Percentiles rank a stretch among this genome's conserved stretches.
Conservation (phyloP, 257 asterid species). For the Solanum pimpinellifolium region DNA sequence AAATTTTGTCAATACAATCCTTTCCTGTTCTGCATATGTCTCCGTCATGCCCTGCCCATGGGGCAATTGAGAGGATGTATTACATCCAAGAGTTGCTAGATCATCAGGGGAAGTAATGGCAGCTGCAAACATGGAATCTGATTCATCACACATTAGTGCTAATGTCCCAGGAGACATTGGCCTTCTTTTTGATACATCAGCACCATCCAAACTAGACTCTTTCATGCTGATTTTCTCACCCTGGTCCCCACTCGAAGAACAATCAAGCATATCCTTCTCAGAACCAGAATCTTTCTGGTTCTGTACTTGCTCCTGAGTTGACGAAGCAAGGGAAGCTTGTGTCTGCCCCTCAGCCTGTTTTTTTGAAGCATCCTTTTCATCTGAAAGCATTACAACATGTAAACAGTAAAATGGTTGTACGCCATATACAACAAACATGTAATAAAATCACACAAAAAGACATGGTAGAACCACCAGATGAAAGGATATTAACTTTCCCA, state of each 20-base stretch:
- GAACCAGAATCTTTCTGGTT: slow-evolving; percentile 26
- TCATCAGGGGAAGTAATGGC: slow-evolving; percentile 37
- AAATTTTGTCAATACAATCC: slow-evolving; percentile 71
- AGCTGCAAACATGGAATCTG: slow-evolving; percentile 56
- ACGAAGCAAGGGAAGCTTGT: slow-evolving; percentile 34
- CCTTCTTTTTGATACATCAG: slow-evolving; percentile 51
- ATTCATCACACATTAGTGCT: slow-evolving; percentile 96
- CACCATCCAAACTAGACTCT: slow-evolving; percentile 49
- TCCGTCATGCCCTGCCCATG: slow-evolving; percentile 47
- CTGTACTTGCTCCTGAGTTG: slow-evolving; percentile 33
- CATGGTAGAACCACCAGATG: not conserved
- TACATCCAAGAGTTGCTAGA: slow-evolving; percentile 19
- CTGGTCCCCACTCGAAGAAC: slow-evolving; percentile 27
- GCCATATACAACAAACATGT: not conserved
- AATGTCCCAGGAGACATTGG: slow-evolving; percentile 93
- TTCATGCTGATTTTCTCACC: slow-evolving; percentile 30
- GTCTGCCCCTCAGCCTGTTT: slow-evolving; percentile 35
- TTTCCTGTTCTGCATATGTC: slow-evolving; percentile 76
- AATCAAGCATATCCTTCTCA: slow-evolving; percentile 23
- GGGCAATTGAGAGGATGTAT: slow-evolving; percentile 33
- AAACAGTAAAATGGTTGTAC: not conserved
- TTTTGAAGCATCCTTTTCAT: slow-evolving; percentile 35
- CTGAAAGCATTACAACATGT: slow-evolving; percentile 19
- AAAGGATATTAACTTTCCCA: not conserved
- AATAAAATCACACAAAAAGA: not conserved